Evolutionary conservation across 2,329 filamentous ascomycete species (phyloP).

Genomic region (Corniculantispora saksenae): DNA sequence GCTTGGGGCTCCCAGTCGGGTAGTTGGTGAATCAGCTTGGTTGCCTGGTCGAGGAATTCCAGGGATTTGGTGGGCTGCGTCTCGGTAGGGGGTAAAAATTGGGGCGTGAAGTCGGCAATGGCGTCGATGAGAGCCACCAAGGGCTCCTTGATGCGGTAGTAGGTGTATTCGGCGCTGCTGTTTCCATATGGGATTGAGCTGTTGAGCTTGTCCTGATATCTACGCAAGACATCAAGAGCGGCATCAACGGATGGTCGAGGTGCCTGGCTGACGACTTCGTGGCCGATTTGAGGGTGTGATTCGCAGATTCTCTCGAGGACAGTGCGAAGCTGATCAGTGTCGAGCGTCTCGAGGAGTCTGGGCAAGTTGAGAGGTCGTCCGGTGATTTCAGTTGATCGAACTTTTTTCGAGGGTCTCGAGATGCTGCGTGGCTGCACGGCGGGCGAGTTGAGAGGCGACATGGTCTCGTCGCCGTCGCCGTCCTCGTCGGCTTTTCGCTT

Average conservation of each 20-base stretch:
- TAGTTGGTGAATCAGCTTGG: constrained; percentile 83
- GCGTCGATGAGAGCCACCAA: constrained; percentile 82
- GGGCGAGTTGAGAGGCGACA: constrained; percentile 82
- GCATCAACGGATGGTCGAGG: constrained; percentile 84
- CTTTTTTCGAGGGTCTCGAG: constrained; percentile 64
- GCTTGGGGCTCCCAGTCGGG: constrained; percentile 89
- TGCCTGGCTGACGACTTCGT: constrained; percentile 80
- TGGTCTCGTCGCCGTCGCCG: constrained; percentile 80
- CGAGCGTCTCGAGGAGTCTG: constrained; percentile 91
- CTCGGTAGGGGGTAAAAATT: constrained; percentile 92
- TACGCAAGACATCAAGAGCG: constrained; percentile 75
- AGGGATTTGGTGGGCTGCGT: constrained; percentile 80
- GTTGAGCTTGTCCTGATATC: constrained; percentile 78
- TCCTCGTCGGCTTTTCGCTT: constrained; percentile 91
- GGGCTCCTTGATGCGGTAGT: constrained; percentile 85
- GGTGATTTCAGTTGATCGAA: constrained; percentile 63
- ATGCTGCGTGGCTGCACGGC: constrained; percentile 70
- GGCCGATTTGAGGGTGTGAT: constrained; percentile 79
- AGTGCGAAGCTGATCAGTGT: constrained; percentile 77
- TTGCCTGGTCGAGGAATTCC: constrained; percentile 85
- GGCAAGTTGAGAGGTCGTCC: constrained; percentile 58
- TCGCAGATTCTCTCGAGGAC: constrained; percentile 92
- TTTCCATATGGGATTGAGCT: constrained; percentile 84
- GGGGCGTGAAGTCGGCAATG: constrained; percentile 89
- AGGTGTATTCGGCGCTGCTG: constrained; percentile 86